These are phyloP conservation scores for Pythium sukuiense DNA, from an alignment of 352 stramenopile genomes.

Conservation along the genomic window DNA sequence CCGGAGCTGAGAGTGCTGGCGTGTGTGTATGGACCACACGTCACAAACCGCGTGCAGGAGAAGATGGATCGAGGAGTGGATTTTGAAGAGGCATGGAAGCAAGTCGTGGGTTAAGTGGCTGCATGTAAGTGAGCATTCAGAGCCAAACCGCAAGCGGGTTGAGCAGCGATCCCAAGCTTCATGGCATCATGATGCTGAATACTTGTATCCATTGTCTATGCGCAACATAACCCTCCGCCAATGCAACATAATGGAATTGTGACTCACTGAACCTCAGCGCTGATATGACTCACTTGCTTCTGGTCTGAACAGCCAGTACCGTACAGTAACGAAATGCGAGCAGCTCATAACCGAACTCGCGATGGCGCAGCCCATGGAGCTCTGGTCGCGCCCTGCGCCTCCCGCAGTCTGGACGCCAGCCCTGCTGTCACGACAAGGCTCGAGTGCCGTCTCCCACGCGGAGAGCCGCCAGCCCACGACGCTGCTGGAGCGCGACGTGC, in stretches of 20 bases:
- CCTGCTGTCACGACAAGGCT: neutral
- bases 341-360: neutral
- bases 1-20: constrained; percentile 48
- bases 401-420: too few species aligned
- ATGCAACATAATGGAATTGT: too few species aligned
- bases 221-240: too few species aligned
- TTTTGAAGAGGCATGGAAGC: constrained; percentile 17
- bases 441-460: neutral
- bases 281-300: too few species aligned
- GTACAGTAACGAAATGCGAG: too few species aligned
- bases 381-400: neutral
- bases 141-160: too few species aligned
- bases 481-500: neutral
- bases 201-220: too few species aligned
- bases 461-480: neutral
- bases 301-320: too few species aligned
- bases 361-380: neutral
- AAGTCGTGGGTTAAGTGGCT: constrained; percentile 4
- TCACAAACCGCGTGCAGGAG: constrained; percentile 14
- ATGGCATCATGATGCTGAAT: too few species aligned
- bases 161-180: too few species aligned
- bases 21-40: constrained; percentile 42
- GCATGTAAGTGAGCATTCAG: too few species aligned
- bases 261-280: too few species aligned
- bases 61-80: constrained; percentile 5